Evolutionary conservation across 768 basidiomycete species (phyloP), one percentile per base, ranked within the genome.

Genomic region (Pleurotus pulmonarius): DNA sequence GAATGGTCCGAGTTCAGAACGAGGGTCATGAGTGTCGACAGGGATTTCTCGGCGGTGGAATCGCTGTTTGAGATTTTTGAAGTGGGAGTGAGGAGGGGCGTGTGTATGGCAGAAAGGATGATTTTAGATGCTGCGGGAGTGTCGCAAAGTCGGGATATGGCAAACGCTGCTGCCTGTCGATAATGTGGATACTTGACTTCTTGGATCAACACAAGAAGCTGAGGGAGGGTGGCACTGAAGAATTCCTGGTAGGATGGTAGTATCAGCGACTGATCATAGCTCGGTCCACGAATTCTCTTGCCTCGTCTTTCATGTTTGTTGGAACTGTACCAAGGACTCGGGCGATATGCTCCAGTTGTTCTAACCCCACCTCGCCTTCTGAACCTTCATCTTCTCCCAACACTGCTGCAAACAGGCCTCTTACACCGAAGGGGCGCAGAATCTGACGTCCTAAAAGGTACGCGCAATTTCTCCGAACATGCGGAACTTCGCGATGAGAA

Each of bases 1-100:
- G 90, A 87, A 4, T 92, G 92, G 60, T 95, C 91, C 4, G 86
- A 83, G 61, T 94, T 90, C 4, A 85, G 78, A 2, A 91, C 70
- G 24, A 95, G 71, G 0, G 75, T 73, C 49, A 79, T 72, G 16
- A 93, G 67, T 4, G 70, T 76, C 5, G 73, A 70, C n/a, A 90
- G 66, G 2, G 82, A 75, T 12, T 67, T 67, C 16, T 70, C 67
- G 4, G 83, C 72, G 3, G 69, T 54, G 34, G 68, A 56, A 24
- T 40, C 34, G 7, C 6, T 46, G 41, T 8, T 25, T 7, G 58
- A 45, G 26, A 6, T 16, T 8, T 57, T 55, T 20, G 54, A 16
- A 15, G 49, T 51, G 41, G 37, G 47, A 7, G 44, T 44, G 20
- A 77, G 63, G 49, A 90, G 75, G 0, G 87, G 83, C 1, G 61